A percentile compares a stretch with the other conserved stretches of the same genome.
These are phyloP conservation scores for Magnusiomyces suaveolens DNA, from an alignment of 1,139 yeast species.

Conservation along the genomic window DNA sequence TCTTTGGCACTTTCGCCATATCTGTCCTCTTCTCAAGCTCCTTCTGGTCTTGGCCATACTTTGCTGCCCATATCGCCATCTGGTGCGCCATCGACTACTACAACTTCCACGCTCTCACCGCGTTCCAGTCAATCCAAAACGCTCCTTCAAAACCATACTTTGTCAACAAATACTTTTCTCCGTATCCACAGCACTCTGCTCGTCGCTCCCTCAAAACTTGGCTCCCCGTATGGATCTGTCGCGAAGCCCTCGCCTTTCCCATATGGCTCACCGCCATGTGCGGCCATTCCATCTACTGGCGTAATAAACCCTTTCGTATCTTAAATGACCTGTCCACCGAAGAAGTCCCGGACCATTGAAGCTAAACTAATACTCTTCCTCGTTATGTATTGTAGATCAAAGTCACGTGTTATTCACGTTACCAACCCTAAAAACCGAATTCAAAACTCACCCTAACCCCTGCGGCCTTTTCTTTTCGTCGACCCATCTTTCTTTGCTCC, in stretches of 20 bases:
- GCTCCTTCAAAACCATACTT: constrained; percentile 26
- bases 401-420: too few species aligned
- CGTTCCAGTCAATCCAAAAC: constrained; percentile 28
- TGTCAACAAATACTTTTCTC: constrained; percentile 23
- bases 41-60: constrained; percentile 33
- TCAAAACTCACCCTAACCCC: neutral
- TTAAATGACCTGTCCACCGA: constrained; percentile 70
- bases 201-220: constrained; percentile 27
- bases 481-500: too few species aligned
- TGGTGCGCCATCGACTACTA: constrained; percentile 60
- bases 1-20: constrained; percentile 51
- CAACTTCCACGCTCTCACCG: constrained; percentile 45
- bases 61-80: constrained; percentile 43
- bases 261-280: constrained; percentile 74
- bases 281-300: constrained; percentile 75
- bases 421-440: too few species aligned
- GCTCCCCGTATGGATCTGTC: constrained; percentile 49
- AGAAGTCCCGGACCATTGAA: constrained; percentile 33
- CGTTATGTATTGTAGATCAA: too few species aligned
- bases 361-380: neutral
- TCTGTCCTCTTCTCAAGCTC: constrained; percentile 36
- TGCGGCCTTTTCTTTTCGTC: neutral
- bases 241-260: constrained; percentile 73
- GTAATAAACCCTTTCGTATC: constrained; percentile 67
- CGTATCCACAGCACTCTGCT: constrained; percentile 11